Conservation (phyloP, 2,329 filamentous ascomycete species). For the Zymoseptoria pseudotritici region DNA sequence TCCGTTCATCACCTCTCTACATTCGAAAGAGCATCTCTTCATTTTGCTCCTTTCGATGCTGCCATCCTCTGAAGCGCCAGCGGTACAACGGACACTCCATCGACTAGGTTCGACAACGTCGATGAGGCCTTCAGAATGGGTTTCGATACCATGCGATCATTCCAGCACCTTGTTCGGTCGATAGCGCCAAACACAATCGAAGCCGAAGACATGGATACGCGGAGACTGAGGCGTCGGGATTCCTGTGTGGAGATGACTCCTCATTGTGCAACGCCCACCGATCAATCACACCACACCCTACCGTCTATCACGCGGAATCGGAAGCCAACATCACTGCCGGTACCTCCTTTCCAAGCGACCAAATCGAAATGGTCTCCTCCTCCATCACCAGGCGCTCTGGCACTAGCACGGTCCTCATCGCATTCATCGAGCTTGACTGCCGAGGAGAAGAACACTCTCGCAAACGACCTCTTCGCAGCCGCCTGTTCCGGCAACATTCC, state of each 20-base stretch:
- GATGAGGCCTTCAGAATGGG: conserved; percentile 8
- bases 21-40: neutral
- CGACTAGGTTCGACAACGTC: neutral
- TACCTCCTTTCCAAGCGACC: conserved; percentile 22
- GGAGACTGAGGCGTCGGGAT: conserved; percentile 13
- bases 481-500: conserved; percentile 25
- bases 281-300: neutral
- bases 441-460: conserved; percentile 18
- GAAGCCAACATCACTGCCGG: neutral
- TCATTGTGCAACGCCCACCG: conserved; percentile 1
- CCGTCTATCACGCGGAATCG: neutral
- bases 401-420: conserved; percentile 6
- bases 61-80: neutral
- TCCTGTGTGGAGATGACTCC: conserved; percentile 12
- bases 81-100: neutral
- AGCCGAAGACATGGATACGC: conserved; percentile 6
- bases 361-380: conserved; percentile 28
- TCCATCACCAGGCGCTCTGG: conserved; percentile 19
- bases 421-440: conserved; percentile 13
- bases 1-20: neutral
- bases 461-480: conserved; percentile 23
- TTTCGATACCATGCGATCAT: conserved; percentile 19
- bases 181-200: conserved; percentile 4
- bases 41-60: neutral
- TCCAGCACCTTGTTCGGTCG: conserved; percentile 12